Base-by-base conservation (phyloP, 148 eudicot genomes). In the Camellia granthamiana region DNA sequence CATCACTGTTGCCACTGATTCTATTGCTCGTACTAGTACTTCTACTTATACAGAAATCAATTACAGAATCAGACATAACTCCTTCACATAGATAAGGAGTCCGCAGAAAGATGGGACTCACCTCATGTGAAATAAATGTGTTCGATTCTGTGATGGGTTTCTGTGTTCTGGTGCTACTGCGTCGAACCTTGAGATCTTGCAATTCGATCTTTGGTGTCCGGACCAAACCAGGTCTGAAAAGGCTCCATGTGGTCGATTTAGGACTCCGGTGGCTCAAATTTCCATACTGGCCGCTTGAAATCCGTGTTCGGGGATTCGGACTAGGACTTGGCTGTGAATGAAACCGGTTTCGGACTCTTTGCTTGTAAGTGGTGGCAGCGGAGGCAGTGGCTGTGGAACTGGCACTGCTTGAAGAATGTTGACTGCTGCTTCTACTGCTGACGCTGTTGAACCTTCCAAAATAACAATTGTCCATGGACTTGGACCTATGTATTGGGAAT, bases 321-420 rank as follows among this genome's bases (percentile, higher is more conserved):
- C 80, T 89, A 12, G 97, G 93, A 82, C 93, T 93, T 7, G 95
- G 95, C 69, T 85, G 89, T 47, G 93, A 90, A 74, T 88, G 89
- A 72, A 92, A 89, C 47, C 83, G 85, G 73, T 88, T 92, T 21
- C 83, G 86, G 69, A 56, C 49, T 70, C 76, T 80, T 2, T 81
- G 62, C 15, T 79, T 85, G 46, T 59, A 49, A 16, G 58, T n/a
- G 9, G 51, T 30, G 44, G 42, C 1, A 14, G 54, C 58, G 55
- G 67, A 60, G 69, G 70, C 41, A n/a, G 56, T 41, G 16, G 80
- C 58, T 42, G 78, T 60, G 0, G 72, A 77, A 76, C 81, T 73
- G 46, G 85, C 83, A 56, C 90, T 81, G 79, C 85, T 84, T 21
- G 85, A 83, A 2, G 89, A 86, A 54, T 81, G 74, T 64, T 84